Base-by-base conservation (phyloP, 441 rosid genomes). In the Geranium incanum region DNA sequence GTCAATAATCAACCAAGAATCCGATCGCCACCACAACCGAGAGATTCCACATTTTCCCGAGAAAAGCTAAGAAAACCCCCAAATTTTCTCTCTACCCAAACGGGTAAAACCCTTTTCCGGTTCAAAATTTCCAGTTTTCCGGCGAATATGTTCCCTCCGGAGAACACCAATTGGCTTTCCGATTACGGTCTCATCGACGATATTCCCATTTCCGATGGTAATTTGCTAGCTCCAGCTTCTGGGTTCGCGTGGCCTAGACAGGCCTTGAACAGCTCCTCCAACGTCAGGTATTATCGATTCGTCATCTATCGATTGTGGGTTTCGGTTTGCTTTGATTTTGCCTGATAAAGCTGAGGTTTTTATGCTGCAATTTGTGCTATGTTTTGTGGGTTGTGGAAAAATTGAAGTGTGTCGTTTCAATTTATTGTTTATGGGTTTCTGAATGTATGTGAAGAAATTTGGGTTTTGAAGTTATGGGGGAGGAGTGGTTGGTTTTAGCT, bases 151-250 rank as follows among this genome's bases (percentile, higher is more conserved):
- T 91, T 84, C 60, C 84, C 93, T 0, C 90, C 90, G 59, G 97
- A 87, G 73, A 85, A 78, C 81, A 67, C 88, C 68, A 90, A 87
- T 76, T 90, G 95, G 95, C 83, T 89, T 65, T 76, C 69, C 11
- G 96, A 94, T 70, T 89, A 76, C 55, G 81, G 84, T 68, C 57
- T 88, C 84, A 86, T 89, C 72, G 95, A 89, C 72, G 98, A 91
- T 37, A 76, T 83, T 69, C 76, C 89, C 12, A 86, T 84, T 59
- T 79, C 82, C 52, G 89, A 84, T 12, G 83, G 76, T 37, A 77
- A 73, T 74, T 90, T 84, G 81, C 80, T 87, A 1, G 88, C 80
- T 41, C 86, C 86, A 57, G 83, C 80, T 66, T 64, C 89, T 1
- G 89, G 86, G 0, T 93, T 91, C 77, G 78, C 88, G 48, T 93